Conservation (phyloP, 305 asterid genomes). For the Stenogyne calaminthoides region DNA sequence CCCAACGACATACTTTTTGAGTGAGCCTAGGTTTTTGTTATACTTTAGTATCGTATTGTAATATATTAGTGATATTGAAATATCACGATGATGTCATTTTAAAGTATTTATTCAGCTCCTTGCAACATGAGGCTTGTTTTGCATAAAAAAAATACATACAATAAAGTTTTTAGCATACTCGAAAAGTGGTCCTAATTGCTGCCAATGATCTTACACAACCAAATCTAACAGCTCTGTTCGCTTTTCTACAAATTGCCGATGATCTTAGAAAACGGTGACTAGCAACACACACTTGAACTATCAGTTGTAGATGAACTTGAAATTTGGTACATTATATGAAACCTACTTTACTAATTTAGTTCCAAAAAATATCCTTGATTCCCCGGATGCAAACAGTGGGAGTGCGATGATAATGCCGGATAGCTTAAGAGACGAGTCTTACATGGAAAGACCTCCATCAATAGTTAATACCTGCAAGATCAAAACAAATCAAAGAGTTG, state of each 20-base stretch:
- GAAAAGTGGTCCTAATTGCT: background rate
- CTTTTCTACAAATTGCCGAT: background rate
- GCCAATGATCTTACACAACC: background rate
- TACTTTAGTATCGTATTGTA: background rate
- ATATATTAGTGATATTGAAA: background rate
- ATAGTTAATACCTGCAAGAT: conserved; percentile 55
- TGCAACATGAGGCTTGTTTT: conserved; percentile 66
- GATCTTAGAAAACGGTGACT: background rate
- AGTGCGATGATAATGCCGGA: background rate
- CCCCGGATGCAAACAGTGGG: background rate
- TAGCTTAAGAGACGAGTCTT: conserved; percentile 19
- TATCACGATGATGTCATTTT: background rate
- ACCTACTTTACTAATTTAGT: background rate
- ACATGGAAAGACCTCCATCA: conserved; percentile 75
- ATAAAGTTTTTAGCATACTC: background rate
- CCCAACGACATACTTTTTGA: conserved; percentile 51
- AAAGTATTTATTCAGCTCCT: conserved; percentile 42
- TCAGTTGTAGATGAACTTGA: background rate
- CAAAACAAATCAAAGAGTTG: background rate
- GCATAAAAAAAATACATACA: conserved; percentile 25
- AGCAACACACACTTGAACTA: background rate
- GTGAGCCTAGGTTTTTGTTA: background rate
- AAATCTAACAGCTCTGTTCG: no score
- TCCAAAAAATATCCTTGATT: background rate
- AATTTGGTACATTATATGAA: conserved; percentile 2